Evolutionary conservation across 768 basidiomycete genomes (phyloP), one percentile per base, ranked within the genome.

Genomic region (Lactarius evosmus): DNA sequence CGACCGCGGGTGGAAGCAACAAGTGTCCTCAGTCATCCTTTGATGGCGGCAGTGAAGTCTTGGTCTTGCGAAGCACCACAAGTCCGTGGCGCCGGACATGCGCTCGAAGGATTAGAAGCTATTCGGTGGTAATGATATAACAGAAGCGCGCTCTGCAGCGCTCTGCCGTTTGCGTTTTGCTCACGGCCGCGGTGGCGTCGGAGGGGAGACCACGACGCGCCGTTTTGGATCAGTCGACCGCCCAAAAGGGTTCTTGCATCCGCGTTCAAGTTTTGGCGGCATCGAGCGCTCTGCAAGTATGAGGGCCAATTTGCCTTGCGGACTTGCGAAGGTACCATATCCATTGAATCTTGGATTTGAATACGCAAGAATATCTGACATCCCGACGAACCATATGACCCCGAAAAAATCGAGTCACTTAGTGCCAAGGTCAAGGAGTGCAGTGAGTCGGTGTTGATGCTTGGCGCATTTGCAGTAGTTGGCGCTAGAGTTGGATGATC

Each of bases 61-160:
- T 87, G 74, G 71, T 97, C 95, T 41, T 87, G 74, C 22, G 85
- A 83, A 9, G 85, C 79, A 34, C 81, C 80, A 53, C 32, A 69
- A 40, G 56, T 79, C 76, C 1, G 77, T 74, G 3, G 85, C 83
- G 71, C 95, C 94, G n/a, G 90, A 87, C 70, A 88, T 84, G 54
- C 89, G 83, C 73, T 93, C 93, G 80, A 97, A 94, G 11, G 56
- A 98, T 98, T 98, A 1, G 94, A 96, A 0, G 95, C 95, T 92
- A 66, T 34, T 34, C 30, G 4, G 5, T 40, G n/a, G 41, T 30
- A 19, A 29, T 32, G 38, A 36, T 16, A n/a, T n/a, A 58, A 19
- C 41, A 38, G 46, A 25, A 67, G 46, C 33, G 38, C 12, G 9
- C 0, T 36, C 66, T 1, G 14, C 38, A 17, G 38, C 38, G 38